Percentiles rank a stretch among this genome's conserved stretches.
Conservation (phyloP, 2,329 filamentous ascomycete genomes). For the Pezicula neosporulosa region DNA sequence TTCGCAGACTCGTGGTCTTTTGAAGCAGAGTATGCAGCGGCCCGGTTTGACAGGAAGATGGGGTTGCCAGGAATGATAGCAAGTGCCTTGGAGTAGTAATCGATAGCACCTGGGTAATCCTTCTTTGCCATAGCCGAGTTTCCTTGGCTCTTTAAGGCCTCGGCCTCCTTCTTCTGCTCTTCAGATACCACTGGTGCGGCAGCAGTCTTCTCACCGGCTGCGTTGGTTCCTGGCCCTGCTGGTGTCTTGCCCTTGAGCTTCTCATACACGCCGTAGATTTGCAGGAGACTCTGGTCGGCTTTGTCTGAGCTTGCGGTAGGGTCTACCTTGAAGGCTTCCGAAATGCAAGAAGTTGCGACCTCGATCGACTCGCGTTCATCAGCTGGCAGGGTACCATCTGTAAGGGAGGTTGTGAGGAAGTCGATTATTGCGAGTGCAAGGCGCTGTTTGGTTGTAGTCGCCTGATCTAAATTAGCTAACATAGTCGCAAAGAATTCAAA, state of each 20-base stretch:
- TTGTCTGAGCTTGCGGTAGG: constrained; percentile 74
- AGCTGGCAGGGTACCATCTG: constrained; percentile 80
- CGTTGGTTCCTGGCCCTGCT: constrained; percentile 36
- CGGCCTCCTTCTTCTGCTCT: constrained; percentile 74
- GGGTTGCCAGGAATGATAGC: constrained; percentile 79
- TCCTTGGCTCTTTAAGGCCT: constrained; percentile 83
- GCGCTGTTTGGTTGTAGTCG: constrained; percentile 56
- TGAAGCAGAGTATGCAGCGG: constrained; percentile 84
- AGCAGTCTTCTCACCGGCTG: constrained; percentile 37
- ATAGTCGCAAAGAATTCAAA: neutral
- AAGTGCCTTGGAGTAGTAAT: constrained; percentile 84
- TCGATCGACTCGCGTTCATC: constrained; percentile 95
- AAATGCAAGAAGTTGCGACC: constrained; percentile 90
- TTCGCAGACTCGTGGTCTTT: constrained; percentile 81
- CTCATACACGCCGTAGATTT: constrained; percentile 95
- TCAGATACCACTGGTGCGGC: constrained; percentile 36
- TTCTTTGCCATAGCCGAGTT: constrained; percentile 95
- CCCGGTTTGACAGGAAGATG: constrained; percentile 96
- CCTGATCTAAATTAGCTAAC: neutral
- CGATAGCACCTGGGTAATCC: constrained; percentile 80
- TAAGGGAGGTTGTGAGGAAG: constrained; percentile 80
- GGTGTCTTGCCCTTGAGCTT: constrained; percentile 65
- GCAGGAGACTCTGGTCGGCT: constrained; percentile 80
- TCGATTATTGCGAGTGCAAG: constrained; percentile 96
- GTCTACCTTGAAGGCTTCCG: constrained; percentile 93